A percentile compares a stretch with the other conserved stretches of the same genome.
Conservation (phyloP, 371 early-diverging fungal genomes). For the Cokeromyces recurvatus region DNA sequence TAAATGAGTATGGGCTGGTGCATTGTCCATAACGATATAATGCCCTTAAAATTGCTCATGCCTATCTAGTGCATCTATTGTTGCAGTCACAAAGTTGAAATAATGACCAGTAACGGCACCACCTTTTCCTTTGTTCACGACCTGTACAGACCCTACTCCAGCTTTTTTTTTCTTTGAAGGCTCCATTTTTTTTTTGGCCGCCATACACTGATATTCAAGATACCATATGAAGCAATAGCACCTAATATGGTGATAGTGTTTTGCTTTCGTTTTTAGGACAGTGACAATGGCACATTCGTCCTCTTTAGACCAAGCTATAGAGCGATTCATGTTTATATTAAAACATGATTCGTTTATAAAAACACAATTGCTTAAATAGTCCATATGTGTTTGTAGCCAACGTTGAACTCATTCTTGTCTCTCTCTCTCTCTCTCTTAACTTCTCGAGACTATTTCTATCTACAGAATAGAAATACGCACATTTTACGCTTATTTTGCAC, state of each 20-base stretch:
- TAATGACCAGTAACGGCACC: slow-evolving; percentile 17
- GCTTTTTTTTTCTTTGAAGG: slow-evolving; percentile 12
- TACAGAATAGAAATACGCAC: slow-evolving; percentile 16
- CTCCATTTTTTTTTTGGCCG: slow-evolving; percentile 1
- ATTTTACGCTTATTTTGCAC: slow-evolving; percentile 19
- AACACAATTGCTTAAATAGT: slow-evolving; percentile 15
- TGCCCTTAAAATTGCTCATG: slow-evolving; percentile 9
- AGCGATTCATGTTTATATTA: slow-evolving; percentile 11
- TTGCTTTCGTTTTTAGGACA: slow-evolving; percentile 12
- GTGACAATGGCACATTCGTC: slow-evolving; percentile 1
- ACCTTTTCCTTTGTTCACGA: slow-evolving; percentile 1
- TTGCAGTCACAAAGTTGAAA: slow-evolving; percentile 7
- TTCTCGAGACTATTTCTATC: slow-evolving; percentile 19
- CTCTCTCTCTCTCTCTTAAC: slow-evolving; percentile 12
- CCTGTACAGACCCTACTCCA: neutral
- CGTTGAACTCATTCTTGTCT: slow-evolving; percentile 9
- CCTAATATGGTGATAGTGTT: slow-evolving; percentile 6
- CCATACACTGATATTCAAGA: slow-evolving; percentile 6
- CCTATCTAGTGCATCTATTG: slow-evolving; percentile 6
- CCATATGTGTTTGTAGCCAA: slow-evolving; percentile 13
- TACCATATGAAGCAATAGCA: slow-evolving; percentile 1
- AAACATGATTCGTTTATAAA: slow-evolving; percentile 14
- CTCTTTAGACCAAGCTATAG: slow-evolving; percentile 6
- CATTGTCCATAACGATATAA: slow-evolving; percentile 20
- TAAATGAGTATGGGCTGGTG: slow-evolving; percentile 9